Percentiles rank a stretch among this genome's conserved stretches.
Evolutionary conservation across 371 early-diverging fungal genomes (phyloP).

Genomic region (Umbelopsis sp.): DNA sequence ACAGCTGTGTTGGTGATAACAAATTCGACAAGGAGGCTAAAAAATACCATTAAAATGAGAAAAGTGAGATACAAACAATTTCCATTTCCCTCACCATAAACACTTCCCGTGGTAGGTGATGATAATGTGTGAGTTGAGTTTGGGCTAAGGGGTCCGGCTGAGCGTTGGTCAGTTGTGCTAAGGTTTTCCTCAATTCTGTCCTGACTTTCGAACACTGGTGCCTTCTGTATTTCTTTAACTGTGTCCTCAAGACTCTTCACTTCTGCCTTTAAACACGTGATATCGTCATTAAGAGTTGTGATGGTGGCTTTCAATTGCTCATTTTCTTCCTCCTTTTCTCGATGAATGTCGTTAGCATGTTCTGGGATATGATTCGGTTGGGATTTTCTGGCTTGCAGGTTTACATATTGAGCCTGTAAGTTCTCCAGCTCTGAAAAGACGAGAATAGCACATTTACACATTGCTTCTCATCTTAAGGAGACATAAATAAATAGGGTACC

Average conservation of each 20-base stretch:
- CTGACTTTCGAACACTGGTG: not conserved
- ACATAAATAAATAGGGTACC: conserved; percentile 4
- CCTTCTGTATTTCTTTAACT: not conserved
- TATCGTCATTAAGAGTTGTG: not conserved
- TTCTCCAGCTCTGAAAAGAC: not conserved
- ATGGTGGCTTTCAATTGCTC: not conserved
- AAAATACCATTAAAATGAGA: not conserved
- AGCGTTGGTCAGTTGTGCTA: not conserved
- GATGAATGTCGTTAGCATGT: not conserved
- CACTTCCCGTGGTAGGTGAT: not conserved
- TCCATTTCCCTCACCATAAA: not conserved
- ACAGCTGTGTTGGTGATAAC: conserved; percentile 1
- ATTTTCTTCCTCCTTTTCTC: not conserved
- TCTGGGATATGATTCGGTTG: not conserved
- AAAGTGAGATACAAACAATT: not conserved
- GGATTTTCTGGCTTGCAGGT: not conserved
- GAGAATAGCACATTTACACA: not conserved
- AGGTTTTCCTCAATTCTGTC: not conserved
- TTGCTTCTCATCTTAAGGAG: not conserved
- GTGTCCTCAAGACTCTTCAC: not conserved
- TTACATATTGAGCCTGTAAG: not conserved
- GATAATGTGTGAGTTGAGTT: not conserved
- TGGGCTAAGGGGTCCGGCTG: not conserved
- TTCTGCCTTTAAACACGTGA: not conserved
- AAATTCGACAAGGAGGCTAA: conserved; percentile 15